Base-by-base conservation (phyloP, 352 stramenopile species). In the Globisporangium cylindrosporum region DNA sequence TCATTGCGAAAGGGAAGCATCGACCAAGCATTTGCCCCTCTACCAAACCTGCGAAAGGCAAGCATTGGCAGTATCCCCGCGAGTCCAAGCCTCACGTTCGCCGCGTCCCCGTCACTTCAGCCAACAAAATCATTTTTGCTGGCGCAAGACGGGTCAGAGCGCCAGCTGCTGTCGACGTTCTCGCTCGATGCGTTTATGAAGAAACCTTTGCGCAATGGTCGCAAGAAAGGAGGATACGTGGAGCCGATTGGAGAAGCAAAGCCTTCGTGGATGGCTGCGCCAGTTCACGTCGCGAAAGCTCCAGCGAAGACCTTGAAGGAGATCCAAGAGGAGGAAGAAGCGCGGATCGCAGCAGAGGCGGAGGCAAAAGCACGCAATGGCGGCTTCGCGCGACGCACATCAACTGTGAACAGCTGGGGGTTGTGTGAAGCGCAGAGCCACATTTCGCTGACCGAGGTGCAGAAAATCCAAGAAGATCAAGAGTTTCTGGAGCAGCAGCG, bases 371-470 rank as follows among this genome's bases (percentile, higher is more conserved):
- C 73, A 24, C 76, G 73, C 2, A 68, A 84, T 53, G 71, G 79
- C 15, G 67, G 70, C 8, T 73, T 72, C 65, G 59, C 68, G 1
- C 73, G 74, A 10, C 78, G 74, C 57, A 41, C 73, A 24, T 87
- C 79, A 7, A 91, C 84, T 2, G 67, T 91, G 8, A 93, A 93
- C 59, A 90, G 84, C 49, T 93, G 84, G 84, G 84, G 84, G 0
- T 53, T 91, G 4, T 84, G 77, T 18, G 74, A 82, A 20, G 36
- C 74, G 20, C 73, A 73, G 22, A 59, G 68, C 29, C 77, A 84
- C 62, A 74, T 93, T 5, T 90, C 84, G 43, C 75, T 93, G 22
- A 72, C 79, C 1, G 82, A 90, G 51, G 73, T 93, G 4, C 84
- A 93, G 62, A 75, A 82, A 46, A 59, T 87, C 20, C 76, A 93